phyloP scores from a whole-genome alignment of 768 basidiomycete species.

The Lentinula boryana region DNA sequence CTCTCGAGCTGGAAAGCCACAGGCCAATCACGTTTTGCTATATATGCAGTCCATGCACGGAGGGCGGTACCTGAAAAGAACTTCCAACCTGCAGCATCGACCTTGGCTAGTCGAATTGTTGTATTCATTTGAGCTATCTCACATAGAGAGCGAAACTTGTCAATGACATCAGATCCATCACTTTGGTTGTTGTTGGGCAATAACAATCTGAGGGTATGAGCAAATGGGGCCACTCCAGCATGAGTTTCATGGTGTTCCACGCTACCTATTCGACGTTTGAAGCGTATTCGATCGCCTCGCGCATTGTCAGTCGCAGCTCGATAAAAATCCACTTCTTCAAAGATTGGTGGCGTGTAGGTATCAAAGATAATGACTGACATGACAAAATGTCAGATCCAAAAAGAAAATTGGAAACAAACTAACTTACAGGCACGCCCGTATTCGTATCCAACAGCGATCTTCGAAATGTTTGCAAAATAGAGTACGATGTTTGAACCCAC shows the following conservation, averaged over 20 bases:
- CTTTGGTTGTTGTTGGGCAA: constrained; percentile 40
- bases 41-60: constrained; percentile 33
- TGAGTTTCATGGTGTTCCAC: constrained; percentile 50
- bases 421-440: constrained; percentile 54
- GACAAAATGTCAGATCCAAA: constrained; percentile 11
- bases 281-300: constrained; percentile 25
- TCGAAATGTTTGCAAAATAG: constrained; percentile 50
- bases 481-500: constrained; percentile 47
- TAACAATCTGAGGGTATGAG: constrained; percentile 62
- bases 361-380: constrained; percentile 62
- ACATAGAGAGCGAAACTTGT: constrained; percentile 51
- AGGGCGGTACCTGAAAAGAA: constrained; percentile 51
- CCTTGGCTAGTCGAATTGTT: constrained; percentile 27
- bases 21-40: constrained; percentile 50
- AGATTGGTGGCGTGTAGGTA: constrained; percentile 53
- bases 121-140: constrained; percentile 34
- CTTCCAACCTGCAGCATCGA: constrained; percentile 42
- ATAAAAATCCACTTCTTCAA: constrained; percentile 58
- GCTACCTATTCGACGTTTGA: constrained; percentile 49
- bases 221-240: constrained; percentile 56
- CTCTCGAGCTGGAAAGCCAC: constrained; percentile 77
- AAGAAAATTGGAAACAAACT: constrained; percentile 3
- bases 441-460: constrained; percentile 57
- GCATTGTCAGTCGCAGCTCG: constrained; percentile 38
- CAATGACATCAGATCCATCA: constrained; percentile 31